Evolutionary conservation across 306 rosid species (phyloP), one percentile per base, ranked within the genome.

Genomic region (Acacia acuminata): DNA sequence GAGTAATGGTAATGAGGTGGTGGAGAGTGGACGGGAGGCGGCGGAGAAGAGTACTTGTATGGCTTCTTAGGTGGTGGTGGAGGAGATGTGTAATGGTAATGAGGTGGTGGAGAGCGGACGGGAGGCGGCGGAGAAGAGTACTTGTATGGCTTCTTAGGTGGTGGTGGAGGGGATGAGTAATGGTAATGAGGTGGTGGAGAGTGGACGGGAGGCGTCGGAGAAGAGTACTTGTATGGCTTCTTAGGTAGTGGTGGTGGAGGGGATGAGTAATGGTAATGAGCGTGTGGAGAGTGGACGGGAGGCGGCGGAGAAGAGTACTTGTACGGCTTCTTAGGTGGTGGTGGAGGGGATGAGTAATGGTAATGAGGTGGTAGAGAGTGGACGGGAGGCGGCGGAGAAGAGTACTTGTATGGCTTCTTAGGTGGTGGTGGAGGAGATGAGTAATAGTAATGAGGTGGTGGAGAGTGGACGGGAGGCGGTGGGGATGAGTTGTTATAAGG

Each of bases 321-420:
- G 10, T 78, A 45, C 8, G 86, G 60, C 10, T 53, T 19, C 22
- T 53, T 50, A 75, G 20, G 83, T 53, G 44, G 86, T 2, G 89
- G 87, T 0, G 88, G 72, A 0, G 82, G 85, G 0, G 88, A 80
- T 0, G 82, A 36, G 6, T 77, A 80, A 5, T 81, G 32, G 12
- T 84, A 79, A 0, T 71, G 76, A 5, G 53, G 73, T 50, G 84
- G 81, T 0, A 76, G 73, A 77, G 60, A 63, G 78, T 77, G 55
- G 0, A n/a, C 44, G 0, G 85, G 86, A 8, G 86, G 82, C 9
- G 88, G 82, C 0, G 85, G 89, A 48, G 76, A 75, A 0, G 70
- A 7, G 45, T 79, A 75, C 3, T 65, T 43, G 4, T 44, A 77
- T 0, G 71, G 81, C 3, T 42, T 65, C 44, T 66, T 66, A 0